Evolutionary conservation across 106 monocot species (phyloP).

Genomic region (Allium fistulosum): DNA sequence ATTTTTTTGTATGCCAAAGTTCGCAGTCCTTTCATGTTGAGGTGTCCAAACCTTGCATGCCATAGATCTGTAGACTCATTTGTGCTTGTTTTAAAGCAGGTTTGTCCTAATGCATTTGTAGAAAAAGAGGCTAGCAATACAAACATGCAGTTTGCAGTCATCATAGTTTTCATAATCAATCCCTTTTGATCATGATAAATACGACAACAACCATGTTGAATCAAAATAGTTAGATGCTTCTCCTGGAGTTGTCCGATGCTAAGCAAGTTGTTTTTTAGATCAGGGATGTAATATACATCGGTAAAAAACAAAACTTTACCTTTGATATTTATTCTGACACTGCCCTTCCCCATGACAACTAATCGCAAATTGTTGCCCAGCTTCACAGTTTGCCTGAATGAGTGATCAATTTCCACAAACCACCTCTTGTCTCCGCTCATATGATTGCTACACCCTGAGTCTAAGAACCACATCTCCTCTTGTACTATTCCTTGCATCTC

Average conservation of each 20-base stretch:
- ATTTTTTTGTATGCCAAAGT: neutral
- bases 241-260: neutral
- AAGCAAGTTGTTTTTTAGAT: neutral
- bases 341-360: too few species aligned
- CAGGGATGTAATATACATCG: neutral
- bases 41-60: neutral
- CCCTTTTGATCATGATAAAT: neutral
- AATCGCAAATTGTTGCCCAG: too few species aligned
- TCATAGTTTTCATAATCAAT: neutral
- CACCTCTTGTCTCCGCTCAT: too few species aligned
- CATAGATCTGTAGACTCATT: neutral
- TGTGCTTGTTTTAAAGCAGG: neutral
- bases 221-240: neutral
- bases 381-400: too few species aligned
- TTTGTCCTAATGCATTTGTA: neutral
- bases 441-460: too few species aligned
- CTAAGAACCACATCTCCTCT: too few species aligned
- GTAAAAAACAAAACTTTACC: too few species aligned
- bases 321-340: too few species aligned
- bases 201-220: neutral
- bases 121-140: neutral
- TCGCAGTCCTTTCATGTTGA: neutral
- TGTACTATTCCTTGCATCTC: too few species aligned
- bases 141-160: neutral
- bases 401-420: too few species aligned